phyloP scores from a whole-genome alignment of 345 rosid species.

The Garcia nutans region DNA sequence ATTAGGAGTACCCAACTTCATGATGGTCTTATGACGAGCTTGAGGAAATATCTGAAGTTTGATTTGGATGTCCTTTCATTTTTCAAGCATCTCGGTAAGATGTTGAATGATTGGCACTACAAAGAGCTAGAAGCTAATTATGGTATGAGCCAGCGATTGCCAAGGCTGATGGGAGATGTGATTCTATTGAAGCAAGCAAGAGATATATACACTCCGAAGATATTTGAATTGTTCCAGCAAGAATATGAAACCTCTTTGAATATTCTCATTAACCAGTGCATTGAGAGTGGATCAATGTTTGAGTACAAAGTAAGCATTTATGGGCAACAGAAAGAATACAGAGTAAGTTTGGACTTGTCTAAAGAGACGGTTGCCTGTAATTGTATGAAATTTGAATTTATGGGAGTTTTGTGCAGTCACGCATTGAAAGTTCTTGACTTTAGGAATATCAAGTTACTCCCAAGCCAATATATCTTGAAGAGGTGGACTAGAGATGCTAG shows the following conservation, averaged over 20 bases:
- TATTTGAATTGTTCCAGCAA: conserved; percentile 36
- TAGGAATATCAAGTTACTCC: conserved; percentile 28
- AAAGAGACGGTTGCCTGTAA: conserved; percentile 26
- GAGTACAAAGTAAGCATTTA: conserved; percentile 32
- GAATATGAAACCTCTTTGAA: conserved; percentile 32
- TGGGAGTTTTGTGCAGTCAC: conserved; percentile 38
- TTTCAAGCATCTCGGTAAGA: conserved; percentile 30
- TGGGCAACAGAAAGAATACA: conserved; percentile 22
- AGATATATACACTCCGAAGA: conserved; percentile 28
- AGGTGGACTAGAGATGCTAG: conserved; percentile 41
- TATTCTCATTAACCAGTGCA: conserved; percentile 28
- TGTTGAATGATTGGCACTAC: conserved; percentile 33
- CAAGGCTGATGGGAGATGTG: conserved; percentile 31
- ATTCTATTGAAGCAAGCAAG: conserved; percentile 34
- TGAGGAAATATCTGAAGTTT: conserved; percentile 32
- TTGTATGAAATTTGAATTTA: conserved; percentile 39
- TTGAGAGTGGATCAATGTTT: conserved; percentile 15
- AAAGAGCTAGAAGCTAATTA: conserved; percentile 38
- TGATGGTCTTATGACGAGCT: conserved; percentile 22
- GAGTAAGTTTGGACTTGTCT: conserved; percentile 19
- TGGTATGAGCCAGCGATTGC: conserved; percentile 30
- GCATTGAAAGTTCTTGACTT: conserved; percentile 35
- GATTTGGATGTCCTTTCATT: conserved; percentile 30
- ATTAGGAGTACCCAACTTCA: conserved; percentile 17
- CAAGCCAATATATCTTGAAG: conserved; percentile 30